A percentile compares a stretch with the other conserved stretches of the same genome.
Evolutionary conservation across 257 asterid species (phyloP).

Genomic region (Catharanthus roseus): DNA sequence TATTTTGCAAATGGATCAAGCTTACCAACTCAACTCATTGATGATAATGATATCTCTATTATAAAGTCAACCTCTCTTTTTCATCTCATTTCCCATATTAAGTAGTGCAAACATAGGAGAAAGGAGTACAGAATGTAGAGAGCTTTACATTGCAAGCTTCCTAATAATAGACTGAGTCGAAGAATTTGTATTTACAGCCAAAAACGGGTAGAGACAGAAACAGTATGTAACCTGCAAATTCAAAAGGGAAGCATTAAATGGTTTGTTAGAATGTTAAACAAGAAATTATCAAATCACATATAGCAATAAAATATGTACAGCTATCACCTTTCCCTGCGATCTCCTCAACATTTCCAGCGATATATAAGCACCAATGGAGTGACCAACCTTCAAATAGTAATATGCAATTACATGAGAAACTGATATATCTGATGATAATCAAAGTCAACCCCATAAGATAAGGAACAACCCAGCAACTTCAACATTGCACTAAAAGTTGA

Average conservation of each 20-base stretch:
- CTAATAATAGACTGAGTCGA: slow-evolving; percentile 52
- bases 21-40: background rate
- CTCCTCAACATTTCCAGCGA: slow-evolving; percentile 63
- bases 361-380: slow-evolving; percentile 82
- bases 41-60: background rate
- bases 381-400: slow-evolving; percentile 68
- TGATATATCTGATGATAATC: background rate
- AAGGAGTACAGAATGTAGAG: slow-evolving; percentile 25
- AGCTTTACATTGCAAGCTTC: slow-evolving; percentile 47
- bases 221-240: slow-evolving; percentile 53
- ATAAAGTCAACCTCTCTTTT: background rate
- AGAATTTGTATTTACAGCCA: slow-evolving; percentile 63
- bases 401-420: slow-evolving; percentile 14
- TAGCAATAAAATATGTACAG: background rate
- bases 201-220: slow-evolving; percentile 72
- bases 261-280: background rate
- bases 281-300: background rate
- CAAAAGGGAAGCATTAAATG: slow-evolving; percentile 18
- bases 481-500: background rate
- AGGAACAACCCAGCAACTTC: background rate
- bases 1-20: background rate
- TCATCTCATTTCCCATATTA: background rate
- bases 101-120: background rate
- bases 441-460: background rate
- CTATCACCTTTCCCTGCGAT: slow-evolving; percentile 58